Evolutionary conservation across 73 alveolate species (phyloP).

Genomic region (Effrenium voratum): DNA sequence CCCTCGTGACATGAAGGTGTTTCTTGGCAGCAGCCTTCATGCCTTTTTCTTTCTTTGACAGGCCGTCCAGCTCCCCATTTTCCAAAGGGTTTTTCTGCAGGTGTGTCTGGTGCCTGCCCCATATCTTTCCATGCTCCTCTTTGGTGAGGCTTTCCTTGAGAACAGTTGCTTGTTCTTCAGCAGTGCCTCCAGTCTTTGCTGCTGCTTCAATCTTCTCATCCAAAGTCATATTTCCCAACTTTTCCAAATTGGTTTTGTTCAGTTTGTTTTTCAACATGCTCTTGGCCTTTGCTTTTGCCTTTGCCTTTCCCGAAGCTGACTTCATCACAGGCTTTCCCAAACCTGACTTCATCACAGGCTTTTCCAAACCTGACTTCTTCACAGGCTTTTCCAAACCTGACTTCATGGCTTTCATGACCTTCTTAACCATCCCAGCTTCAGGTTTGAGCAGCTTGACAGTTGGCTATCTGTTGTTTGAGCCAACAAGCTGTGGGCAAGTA

Average conservation of each 20-base stretch:
- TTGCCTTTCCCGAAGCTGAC: slow-evolving; percentile 4
- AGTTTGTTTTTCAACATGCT: neutral
- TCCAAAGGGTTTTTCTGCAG: neutral
- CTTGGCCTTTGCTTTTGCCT: slow-evolving; percentile 2
- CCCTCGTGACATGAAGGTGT: neutral
- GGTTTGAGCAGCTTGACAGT: neutral
- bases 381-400: neutral
- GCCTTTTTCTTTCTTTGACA: slow-evolving; percentile 35
- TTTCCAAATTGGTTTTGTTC: slow-evolving; percentile 34
- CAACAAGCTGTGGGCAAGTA: neutral
- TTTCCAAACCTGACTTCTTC: neutral
- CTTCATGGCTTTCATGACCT: neutral
- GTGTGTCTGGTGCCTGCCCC: slow-evolving; percentile 28
- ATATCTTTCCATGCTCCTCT: neutral
- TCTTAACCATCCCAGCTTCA: neutral
- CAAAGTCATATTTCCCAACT: slow-evolving; percentile 1
- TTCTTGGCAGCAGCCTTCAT: slow-evolving; percentile 36
- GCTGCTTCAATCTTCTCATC: neutral
- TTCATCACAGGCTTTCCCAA: neutral
- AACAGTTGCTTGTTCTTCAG: neutral
- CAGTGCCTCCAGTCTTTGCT: neutral
- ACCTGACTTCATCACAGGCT: too few species aligned
- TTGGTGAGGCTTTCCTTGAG: neutral
- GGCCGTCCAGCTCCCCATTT: neutral
- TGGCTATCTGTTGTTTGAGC: neutral